These are phyloP conservation scores for Wallacemonas sp. DNA, from an alignment of 208 protist species.

Conservation along the genomic window DNA sequence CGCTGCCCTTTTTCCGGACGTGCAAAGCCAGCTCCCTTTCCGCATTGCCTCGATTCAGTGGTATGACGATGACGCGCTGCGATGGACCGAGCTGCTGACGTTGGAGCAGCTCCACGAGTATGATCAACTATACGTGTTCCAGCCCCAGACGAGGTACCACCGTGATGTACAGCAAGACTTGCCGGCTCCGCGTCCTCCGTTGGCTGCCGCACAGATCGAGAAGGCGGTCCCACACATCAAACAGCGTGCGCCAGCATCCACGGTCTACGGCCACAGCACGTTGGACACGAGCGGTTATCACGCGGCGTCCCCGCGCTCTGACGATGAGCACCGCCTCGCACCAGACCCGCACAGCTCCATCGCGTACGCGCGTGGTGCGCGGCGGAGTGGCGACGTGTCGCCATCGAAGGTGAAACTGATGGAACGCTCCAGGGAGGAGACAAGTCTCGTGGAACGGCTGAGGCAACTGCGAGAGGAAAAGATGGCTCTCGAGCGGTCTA, in stretches of 20 bases:
- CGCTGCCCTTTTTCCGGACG: neutral
- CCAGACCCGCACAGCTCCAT: too few relatives aligned
- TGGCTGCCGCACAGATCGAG: neutral
- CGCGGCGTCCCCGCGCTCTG: too few relatives aligned
- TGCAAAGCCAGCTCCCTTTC: conserved; percentile 25
- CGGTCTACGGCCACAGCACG: too few relatives aligned
- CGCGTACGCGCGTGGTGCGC: neutral
- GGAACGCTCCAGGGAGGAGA: conserved; percentile 46
- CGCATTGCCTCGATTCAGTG: conserved; percentile 45
- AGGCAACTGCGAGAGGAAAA: conserved; percentile 41
- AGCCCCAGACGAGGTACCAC: conserved; percentile 64
- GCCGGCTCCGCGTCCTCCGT: conserved; percentile 40
- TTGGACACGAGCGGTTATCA: too few relatives aligned
- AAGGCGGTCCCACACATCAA: neutral
- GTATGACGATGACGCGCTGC: conserved; percentile 65
- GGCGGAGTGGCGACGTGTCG: neutral
- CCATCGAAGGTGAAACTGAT: conserved; percentile 26
- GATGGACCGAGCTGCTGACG: conserved; percentile 58
- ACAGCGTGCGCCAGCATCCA: too few relatives aligned
- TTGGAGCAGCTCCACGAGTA: conserved; percentile 75
- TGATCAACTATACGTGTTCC: conserved; percentile 86
- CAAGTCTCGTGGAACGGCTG: conserved; percentile 30
- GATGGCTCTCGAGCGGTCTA: conserved; percentile 38
- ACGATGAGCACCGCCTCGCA: too few relatives aligned
- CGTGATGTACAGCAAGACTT: conserved; percentile 69